A percentile compares a stretch with the other conserved stretches of the same genome.
These are phyloP conservation scores for Botryotinia calthae DNA, from an alignment of 2,329 filamentous ascomycete species.

Conservation along the genomic window DNA sequence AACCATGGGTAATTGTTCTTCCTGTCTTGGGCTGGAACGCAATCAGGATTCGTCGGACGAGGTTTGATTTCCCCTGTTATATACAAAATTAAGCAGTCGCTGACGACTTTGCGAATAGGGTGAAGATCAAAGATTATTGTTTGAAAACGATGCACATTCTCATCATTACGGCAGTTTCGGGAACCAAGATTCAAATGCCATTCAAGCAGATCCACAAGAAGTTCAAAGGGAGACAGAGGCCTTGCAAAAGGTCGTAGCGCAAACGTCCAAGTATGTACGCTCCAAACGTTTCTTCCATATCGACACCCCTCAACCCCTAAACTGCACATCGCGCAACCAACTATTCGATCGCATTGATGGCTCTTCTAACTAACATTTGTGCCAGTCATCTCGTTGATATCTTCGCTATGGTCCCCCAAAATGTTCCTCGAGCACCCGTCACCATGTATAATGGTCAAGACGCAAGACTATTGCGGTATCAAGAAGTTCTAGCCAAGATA, in stretches of 20 bases:
- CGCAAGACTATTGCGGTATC: conserved; percentile 56
- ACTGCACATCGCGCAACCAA: neutral
- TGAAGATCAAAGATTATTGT: conserved; percentile 51
- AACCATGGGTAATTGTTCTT: conserved; percentile 59
- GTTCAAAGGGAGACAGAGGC: conserved; percentile 63
- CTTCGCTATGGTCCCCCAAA: conserved; percentile 60
- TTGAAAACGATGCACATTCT: conserved; percentile 55
- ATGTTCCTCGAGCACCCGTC: conserved; percentile 40
- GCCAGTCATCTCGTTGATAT: conserved; percentile 65
- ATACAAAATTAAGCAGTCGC: neutral
- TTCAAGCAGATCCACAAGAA: conserved; percentile 59
- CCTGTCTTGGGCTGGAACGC: conserved; percentile 55
- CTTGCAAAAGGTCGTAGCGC: conserved; percentile 60
- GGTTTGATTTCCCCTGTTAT: conserved; percentile 41
- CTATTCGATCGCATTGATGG: neutral
- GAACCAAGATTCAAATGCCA: conserved; percentile 50
- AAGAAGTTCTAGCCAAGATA: conserved; percentile 60
- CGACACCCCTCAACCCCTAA: neutral
- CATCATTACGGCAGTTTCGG: conserved; percentile 63
- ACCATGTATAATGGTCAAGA: conserved; percentile 53
- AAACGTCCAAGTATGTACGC: conserved; percentile 57
- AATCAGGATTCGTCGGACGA: conserved; percentile 53
- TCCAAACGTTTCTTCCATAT: conserved; percentile 21
- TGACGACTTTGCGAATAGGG: conserved; percentile 29
- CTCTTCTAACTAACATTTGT: conserved; percentile 24